phyloP scores from a whole-genome alignment of 495 filamentous ascomycete genomes.

The Podospora comata region DNA sequence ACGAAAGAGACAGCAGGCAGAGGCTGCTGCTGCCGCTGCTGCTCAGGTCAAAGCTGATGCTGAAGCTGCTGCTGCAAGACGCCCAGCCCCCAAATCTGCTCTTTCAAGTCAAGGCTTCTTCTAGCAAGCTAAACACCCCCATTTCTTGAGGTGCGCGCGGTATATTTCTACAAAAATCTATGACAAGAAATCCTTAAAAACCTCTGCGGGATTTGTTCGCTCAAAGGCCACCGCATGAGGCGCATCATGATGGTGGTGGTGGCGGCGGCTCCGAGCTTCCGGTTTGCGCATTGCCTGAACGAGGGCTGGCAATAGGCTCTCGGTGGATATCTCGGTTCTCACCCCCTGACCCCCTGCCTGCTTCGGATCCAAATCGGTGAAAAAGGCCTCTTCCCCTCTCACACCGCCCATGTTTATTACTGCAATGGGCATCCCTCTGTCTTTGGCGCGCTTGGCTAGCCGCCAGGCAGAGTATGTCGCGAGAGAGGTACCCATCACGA shows the following conservation, averaged over 20 bases:
- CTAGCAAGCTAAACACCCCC: conserved; percentile 23
- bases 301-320: conserved; percentile 52
- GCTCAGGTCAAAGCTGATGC: conserved; percentile 7
- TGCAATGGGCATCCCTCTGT: conserved; percentile 78
- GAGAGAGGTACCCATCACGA: conserved; percentile 83
- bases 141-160: background rate
- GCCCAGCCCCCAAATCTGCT: conserved; percentile 5
- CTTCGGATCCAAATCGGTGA: conserved; percentile 46
- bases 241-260: background rate
- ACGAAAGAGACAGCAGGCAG: conserved; percentile 48
- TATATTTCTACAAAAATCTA: conserved; percentile 31
- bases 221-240: background rate
- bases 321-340: conserved; percentile 53
- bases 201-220: conserved; percentile 18
- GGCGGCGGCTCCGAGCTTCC: background rate
- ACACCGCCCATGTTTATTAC: conserved; percentile 82
- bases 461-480: conserved; percentile 96
- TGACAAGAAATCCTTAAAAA: conserved; percentile 54
- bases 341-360: conserved; percentile 49
- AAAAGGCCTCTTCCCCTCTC: conserved; percentile 71
- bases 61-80: background rate
- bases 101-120: conserved; percentile 40
- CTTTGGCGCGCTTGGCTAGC: conserved; percentile 75
- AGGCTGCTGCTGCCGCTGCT: conserved; percentile 13
- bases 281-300: conserved; percentile 40